These are phyloP conservation scores for Chlorophyllum brunneum DNA, from an alignment of 768 basidiomycete species.

Conservation along the genomic window DNA sequence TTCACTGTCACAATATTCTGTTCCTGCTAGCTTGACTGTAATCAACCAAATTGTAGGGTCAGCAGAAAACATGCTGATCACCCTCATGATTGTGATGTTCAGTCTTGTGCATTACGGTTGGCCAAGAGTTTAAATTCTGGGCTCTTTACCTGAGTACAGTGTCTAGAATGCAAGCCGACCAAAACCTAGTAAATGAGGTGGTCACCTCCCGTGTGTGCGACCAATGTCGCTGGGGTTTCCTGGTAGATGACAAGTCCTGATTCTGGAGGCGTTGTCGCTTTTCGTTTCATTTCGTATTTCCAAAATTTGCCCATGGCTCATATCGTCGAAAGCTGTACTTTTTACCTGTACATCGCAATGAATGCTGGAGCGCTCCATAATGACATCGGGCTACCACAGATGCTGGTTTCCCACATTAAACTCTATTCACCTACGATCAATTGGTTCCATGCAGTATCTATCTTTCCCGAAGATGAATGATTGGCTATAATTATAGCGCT, in stretches of 20 bases:
- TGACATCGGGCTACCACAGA: no score
- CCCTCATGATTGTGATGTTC: background rate
- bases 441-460: no score
- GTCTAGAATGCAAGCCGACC: conserved; percentile 4
- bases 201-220: conserved; percentile 1
- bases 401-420: no score
- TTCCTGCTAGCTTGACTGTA: conserved; percentile 1
- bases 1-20: background rate
- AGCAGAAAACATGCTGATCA: background rate
- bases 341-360: no score
- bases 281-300: no score
- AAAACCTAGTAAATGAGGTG: background rate
- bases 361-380: no score
- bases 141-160: background rate
- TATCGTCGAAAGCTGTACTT: no score
- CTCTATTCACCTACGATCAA: no score
- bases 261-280: background rate
- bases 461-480: no score
- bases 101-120: conserved; percentile 1
- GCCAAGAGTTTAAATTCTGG: background rate
- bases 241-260: background rate
- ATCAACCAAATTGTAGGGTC: background rate
- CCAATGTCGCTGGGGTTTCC: conserved; percentile 6
- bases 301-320: no score
- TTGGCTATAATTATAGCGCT: no score